Evolutionary conservation across 306 rosid species (phyloP).

Genomic region (Vigna nakashimae): DNA sequence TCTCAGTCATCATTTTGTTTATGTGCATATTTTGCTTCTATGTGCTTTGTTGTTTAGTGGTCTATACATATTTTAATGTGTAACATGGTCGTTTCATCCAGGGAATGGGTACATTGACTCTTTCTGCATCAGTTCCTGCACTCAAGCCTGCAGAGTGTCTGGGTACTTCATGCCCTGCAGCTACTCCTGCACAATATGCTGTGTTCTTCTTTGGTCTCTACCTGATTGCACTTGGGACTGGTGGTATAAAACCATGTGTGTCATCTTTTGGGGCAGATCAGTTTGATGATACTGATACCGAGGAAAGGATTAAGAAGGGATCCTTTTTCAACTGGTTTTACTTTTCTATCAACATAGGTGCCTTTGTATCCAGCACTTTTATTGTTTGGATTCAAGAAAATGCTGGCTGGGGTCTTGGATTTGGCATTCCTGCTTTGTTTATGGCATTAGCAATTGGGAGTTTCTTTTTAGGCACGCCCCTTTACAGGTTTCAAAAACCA

Average conservation of each 20-base stretch:
- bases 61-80: constrained; percentile 37
- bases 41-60: constrained; percentile 5
- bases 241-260: constrained; percentile 96
- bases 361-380: constrained; percentile 81
- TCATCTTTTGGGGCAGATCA: constrained; percentile 97
- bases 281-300: constrained; percentile 92
- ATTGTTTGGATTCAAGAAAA: constrained; percentile 96
- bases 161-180: constrained; percentile 77
- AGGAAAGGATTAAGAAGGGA: constrained; percentile 88
- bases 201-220: constrained; percentile 94
- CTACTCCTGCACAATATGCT: constrained; percentile 82
- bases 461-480: constrained; percentile 84
- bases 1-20: constrained; percentile 28
- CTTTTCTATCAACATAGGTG: constrained; percentile 91
- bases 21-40: constrained; percentile 21
- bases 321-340: constrained; percentile 99
- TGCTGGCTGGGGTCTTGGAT: constrained; percentile 97
- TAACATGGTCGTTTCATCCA: constrained; percentile 50
- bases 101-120: constrained; percentile 98
- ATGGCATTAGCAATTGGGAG: constrained; percentile 87
- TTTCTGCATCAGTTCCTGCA: constrained; percentile 81
- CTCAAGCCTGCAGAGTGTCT: constrained; percentile 75
- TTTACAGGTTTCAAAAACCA: constrained; percentile 94
- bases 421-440: constrained; percentile 92
- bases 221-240: constrained; percentile 95